phyloP scores from a whole-genome alignment of 2,329 filamentous ascomycete genomes.

The Aspergillus cejpii region DNA sequence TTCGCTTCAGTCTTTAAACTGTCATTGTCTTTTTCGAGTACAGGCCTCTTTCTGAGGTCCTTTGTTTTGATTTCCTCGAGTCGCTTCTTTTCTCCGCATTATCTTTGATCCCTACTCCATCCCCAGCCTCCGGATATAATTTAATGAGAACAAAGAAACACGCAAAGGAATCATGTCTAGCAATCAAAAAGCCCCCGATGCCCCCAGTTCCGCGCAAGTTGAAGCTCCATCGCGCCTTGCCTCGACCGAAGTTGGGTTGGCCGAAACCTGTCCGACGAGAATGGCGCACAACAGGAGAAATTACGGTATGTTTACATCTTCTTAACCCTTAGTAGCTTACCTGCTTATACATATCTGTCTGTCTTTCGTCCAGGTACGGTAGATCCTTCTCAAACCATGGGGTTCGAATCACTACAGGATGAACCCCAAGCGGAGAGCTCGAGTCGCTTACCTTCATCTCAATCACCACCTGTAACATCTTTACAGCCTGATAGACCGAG shows the following conservation, averaged over 20 bases:
- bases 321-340: background rate
- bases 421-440: slow-evolving; percentile 28
- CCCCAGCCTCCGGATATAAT: slow-evolving; percentile 4
- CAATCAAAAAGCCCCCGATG: slow-evolving; percentile 8
- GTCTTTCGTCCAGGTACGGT: slow-evolving; percentile 25
- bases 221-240: slow-evolving; percentile 8
- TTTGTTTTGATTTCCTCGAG: slow-evolving; percentile 5
- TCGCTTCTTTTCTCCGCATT: slow-evolving; percentile 10
- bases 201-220: slow-evolving; percentile 6
- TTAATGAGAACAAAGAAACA: slow-evolving; percentile 1
- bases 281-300: slow-evolving; percentile 19
- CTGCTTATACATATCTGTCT: background rate
- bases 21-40: slow-evolving; percentile 12
- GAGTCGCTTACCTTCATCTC: slow-evolving; percentile 32
- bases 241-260: slow-evolving; percentile 10
- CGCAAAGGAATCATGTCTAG: slow-evolving; percentile 14
- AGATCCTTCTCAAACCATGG: slow-evolving; percentile 19
- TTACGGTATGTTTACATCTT: slow-evolving; percentile 23
- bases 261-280: slow-evolving; percentile 15
- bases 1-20: slow-evolving; percentile 2
- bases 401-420: slow-evolving; percentile 21
- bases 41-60: slow-evolving; percentile 13
- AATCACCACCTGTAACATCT: slow-evolving; percentile 41
- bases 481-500: slow-evolving; percentile 45
- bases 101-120: slow-evolving; percentile 1